Base-by-base conservation (phyloP, 768 basidiomycete species). In the Amanita molliuscula region DNA sequence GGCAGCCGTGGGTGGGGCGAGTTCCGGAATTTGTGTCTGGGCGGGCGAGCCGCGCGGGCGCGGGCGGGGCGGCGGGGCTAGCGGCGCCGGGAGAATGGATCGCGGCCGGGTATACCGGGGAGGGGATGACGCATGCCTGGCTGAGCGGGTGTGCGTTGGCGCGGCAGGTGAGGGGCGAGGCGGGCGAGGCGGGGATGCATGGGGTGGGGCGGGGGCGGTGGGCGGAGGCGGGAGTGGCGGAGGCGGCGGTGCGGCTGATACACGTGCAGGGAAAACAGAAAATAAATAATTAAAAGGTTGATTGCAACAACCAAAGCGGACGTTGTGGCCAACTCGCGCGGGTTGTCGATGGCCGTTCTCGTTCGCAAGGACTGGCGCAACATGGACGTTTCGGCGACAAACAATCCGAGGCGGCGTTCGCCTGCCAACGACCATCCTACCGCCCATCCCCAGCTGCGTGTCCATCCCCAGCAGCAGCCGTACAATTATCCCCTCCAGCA, bases 71-170 rank as follows among this genome's bases (percentile, higher is more conserved):
- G 2, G 33, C 41, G 3, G 28, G 47, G 18, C 51, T 66, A 8
- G 66, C 70, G 1, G 50, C 57, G 18, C 62, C 80, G 0, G 83
- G 82, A 15, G 84, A 87, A 60, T 86, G 84, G 85, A 71, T 86
- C 13, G 68, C 78, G 13, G 83, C 80, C 10, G 84, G 82, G 3
- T 87, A 81, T 58, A 71, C 74, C 0, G 84, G 84, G 0, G 84
- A 88, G 55, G 84, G 84, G 1, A 84, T 85, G 84, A 76, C 76
- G 3, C 76, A 83, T 54, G 82, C 79, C 0, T 84, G 82, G 81
- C 59, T 80, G 61, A 72, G 78, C 50, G 75, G 78, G 3, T 70
- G 72, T 49, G 79, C 77, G 6, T 60, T 84, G 16, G 82, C 79
- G 9, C 38, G 38, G 20, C 9, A 21, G 3, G 62, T 80, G 3